phyloP scores from a whole-genome alignment of 78 protist genomes.

The Dictyostelium capitatum region DNA sequence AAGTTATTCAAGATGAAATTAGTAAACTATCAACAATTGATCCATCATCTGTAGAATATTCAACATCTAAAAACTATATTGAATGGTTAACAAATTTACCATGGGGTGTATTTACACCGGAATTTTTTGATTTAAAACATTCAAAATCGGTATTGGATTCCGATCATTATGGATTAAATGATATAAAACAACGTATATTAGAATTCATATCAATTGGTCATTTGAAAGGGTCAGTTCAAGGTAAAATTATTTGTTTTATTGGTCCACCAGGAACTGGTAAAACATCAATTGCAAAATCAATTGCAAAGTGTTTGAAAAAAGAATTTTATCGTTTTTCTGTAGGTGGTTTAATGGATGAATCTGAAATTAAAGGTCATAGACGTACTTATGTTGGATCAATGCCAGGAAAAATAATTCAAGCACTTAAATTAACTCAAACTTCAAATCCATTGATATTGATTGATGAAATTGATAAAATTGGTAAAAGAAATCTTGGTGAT shows the following conservation, averaged over 20 bases:
- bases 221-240: slow-evolving; percentile 74
- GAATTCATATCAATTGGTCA: slow-evolving; percentile 94
- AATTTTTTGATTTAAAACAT: slow-evolving; percentile 53
- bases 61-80: slow-evolving; percentile 92
- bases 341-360: slow-evolving; percentile 97
- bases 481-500: slow-evolving; percentile 90
- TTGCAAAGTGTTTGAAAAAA: slow-evolving; percentile 84
- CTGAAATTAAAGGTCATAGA: slow-evolving; percentile 98
- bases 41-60: slow-evolving; percentile 85
- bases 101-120: slow-evolving; percentile 87
- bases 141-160: slow-evolving; percentile 78
- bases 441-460: slow-evolving; percentile 97
- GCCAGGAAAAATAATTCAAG: slow-evolving; percentile 98
- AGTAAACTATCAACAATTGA: slow-evolving; percentile 68
- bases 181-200: slow-evolving; percentile 95
- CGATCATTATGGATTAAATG: slow-evolving; percentile 94
- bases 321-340: slow-evolving; percentile 95
- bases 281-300: slow-evolving; percentile 94
- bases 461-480: slow-evolving; percentile 96
- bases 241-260: slow-evolving; percentile 94
- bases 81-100: slow-evolving; percentile 96
- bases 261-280: slow-evolving; percentile 98
- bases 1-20: slow-evolving; percentile 77
- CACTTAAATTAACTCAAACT: slow-evolving; percentile 86
- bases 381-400: slow-evolving; percentile 92